These are phyloP conservation scores for Hanseniaspora uvarum DNA, from an alignment of 1,139 yeast species.

Conservation along the genomic window DNA sequence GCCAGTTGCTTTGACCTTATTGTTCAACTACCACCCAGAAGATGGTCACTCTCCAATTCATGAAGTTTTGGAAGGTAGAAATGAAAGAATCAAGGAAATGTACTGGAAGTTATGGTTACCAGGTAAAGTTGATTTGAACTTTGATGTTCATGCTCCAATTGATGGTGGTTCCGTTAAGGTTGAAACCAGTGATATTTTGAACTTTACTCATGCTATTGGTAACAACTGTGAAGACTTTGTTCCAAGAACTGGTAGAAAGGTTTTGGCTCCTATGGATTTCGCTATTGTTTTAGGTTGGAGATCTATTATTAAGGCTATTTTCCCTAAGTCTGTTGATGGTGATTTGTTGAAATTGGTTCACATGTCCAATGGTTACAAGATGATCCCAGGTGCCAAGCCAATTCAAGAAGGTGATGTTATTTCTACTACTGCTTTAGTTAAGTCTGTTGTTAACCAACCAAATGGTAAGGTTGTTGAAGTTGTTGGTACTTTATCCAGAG, in stretches of 20 bases:
- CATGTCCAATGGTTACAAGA: constrained; percentile 85
- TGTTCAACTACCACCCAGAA: constrained; percentile 67
- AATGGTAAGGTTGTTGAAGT: constrained; percentile 96
- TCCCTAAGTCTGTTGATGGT: constrained; percentile 95
- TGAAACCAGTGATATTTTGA: constrained; percentile 69
- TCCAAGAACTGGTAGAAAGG: constrained; percentile 70
- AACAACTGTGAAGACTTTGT: constrained; percentile 95
- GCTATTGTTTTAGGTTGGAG: constrained; percentile 98
- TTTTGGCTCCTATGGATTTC: constrained; percentile 97
- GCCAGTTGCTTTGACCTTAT: constrained; percentile 66
- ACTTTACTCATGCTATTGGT: constrained; percentile 94
- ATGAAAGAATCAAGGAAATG: constrained; percentile 83
- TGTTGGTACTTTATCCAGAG: constrained; percentile 76
- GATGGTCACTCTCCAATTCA: constrained; percentile 92
- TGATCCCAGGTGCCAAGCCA: constrained; percentile 87
- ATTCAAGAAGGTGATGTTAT: constrained; percentile 82
- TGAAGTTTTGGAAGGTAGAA: constrained; percentile 84
- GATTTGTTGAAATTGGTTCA: constrained; percentile 90
- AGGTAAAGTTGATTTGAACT: constrained; percentile 49
- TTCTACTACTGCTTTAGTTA: constrained; percentile 69
- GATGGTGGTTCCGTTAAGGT: constrained; percentile 63
- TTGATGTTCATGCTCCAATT: constrained; percentile 59
- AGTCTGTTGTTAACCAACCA: constrained; percentile 80
- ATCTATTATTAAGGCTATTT: constrained; percentile 91
- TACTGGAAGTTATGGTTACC: constrained; percentile 99